Evolutionary conservation across 1,284 basidiomycete species (phyloP).

Genomic region (Papiliotrema fonsecae): DNA sequence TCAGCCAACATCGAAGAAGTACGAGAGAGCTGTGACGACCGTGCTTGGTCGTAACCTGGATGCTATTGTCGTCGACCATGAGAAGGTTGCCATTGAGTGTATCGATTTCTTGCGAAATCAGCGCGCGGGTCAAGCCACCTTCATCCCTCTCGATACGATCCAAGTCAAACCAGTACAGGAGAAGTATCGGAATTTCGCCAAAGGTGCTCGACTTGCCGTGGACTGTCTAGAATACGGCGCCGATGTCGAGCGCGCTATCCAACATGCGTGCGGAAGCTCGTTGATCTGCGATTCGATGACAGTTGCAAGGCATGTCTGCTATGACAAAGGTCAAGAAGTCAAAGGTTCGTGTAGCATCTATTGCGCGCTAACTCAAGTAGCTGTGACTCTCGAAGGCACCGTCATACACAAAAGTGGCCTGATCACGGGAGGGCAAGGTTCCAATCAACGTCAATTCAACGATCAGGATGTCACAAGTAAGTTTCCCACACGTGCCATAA

Average conservation of each 20-base stretch:
- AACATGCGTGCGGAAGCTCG: conserved; percentile 91
- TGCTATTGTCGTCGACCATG: conserved; percentile 91
- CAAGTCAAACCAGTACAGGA: conserved; percentile 91
- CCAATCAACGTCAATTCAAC: conserved; percentile 76
- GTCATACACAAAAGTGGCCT: conserved; percentile 96
- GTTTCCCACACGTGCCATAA: conserved; percentile 11
- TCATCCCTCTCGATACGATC: conserved; percentile 95
- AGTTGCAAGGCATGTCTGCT: conserved; percentile 82
- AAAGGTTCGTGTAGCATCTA: conserved; percentile 61
- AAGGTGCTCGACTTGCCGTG: conserved; percentile 86
- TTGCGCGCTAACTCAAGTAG: conserved; percentile 49
- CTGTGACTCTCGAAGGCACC: conserved; percentile 94
- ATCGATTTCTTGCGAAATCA: conserved; percentile 98
- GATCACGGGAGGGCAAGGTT: conserved; percentile 89
- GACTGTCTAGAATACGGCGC: conserved; percentile 89
- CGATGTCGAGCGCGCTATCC: conserved; percentile 85
- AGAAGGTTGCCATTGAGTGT: conserved; percentile 95
- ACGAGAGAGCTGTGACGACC: conserved; percentile 90
- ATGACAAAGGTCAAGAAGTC: conserved; percentile 90
- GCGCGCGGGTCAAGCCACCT: conserved; percentile 90
- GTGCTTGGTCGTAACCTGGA: conserved; percentile 92
- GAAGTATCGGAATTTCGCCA: conserved; percentile 84
- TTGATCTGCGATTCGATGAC: conserved; percentile 94
- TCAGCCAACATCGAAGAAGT: conserved; percentile 87
- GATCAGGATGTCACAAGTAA: conserved; percentile 84